Percentiles rank a stretch among this genome's conserved stretches.
These are phyloP conservation scores for Aspergillus sclerotialis DNA, from an alignment of 2,329 filamentous ascomycete genomes.

Conservation along the genomic window DNA sequence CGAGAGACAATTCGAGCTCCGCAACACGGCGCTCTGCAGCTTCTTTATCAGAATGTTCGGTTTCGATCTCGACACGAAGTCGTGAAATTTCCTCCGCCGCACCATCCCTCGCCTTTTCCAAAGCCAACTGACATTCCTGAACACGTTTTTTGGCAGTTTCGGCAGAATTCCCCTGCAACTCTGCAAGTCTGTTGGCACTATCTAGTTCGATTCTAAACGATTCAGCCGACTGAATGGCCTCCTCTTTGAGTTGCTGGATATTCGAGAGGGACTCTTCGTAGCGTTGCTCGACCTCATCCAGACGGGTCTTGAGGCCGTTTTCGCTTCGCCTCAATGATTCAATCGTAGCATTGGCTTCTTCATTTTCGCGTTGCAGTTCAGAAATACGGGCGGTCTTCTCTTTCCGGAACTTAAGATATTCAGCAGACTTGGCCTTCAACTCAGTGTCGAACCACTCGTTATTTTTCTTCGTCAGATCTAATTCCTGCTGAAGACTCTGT, in stretches of 20 bases:
- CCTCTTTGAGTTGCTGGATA: conserved; percentile 79
- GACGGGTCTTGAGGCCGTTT: conserved; percentile 67
- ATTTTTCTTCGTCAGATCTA: conserved; percentile 80
- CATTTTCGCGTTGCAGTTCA: conserved; percentile 79
- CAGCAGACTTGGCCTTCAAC: conserved; percentile 79
- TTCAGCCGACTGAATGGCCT: conserved; percentile 73
- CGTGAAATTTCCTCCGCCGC: conserved; percentile 53
- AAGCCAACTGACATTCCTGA: conserved; percentile 49
- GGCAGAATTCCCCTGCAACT: conserved; percentile 57
- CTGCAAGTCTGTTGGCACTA: conserved; percentile 69
- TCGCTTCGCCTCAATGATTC: conserved; percentile 75
- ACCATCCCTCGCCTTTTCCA: conserved; percentile 56
- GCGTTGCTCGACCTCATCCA: conserved; percentile 79
- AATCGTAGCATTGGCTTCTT: conserved; percentile 71
- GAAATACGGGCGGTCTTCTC: conserved; percentile 88
- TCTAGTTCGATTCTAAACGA: conserved; percentile 82
- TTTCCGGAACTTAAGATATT: conserved; percentile 84
- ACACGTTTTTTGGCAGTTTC: conserved; percentile 54
- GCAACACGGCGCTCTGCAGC: conserved; percentile 56
- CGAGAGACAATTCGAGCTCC: conserved; percentile 58
- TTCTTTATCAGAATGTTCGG: conserved; percentile 54
- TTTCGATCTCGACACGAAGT: conserved; percentile 48
- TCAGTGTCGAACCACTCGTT: conserved; percentile 91
- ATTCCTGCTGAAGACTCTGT: conserved; percentile 81
- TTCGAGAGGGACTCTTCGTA: conserved; percentile 75